phyloP scores from a whole-genome alignment of 2,329 filamentous ascomycete species.

The Colletotrichum tropicicola region DNA sequence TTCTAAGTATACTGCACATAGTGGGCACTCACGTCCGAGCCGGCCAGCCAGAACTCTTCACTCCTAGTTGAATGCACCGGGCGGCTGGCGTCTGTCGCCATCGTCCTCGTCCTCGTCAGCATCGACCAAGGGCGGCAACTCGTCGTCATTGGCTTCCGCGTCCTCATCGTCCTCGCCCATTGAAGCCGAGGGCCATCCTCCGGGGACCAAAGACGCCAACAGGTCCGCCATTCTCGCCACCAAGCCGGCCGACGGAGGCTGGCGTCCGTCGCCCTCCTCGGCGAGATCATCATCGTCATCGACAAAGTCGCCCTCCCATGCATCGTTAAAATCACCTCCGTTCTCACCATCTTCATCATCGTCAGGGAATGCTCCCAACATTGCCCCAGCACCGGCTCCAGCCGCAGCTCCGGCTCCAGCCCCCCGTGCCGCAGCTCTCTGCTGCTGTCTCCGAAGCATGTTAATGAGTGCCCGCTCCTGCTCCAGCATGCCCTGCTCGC shows the following conservation, averaged over 20 bases:
- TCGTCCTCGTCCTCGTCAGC: slow-evolving; percentile 21
- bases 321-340: background rate
- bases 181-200: slow-evolving; percentile 1
- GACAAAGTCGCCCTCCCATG: slow-evolving; percentile 29
- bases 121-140: slow-evolving; percentile 32
- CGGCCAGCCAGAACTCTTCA: background rate
- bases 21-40: too few relatives aligned
- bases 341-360: slow-evolving; percentile 27
- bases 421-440: background rate
- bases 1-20: background rate
- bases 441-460: slow-evolving; percentile 14
- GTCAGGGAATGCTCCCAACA: slow-evolving; percentile 22
- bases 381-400: slow-evolving; percentile 6
- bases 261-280: background rate
- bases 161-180: background rate
- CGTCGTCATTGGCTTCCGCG: background rate
- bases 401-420: background rate
- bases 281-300: slow-evolving; percentile 26
- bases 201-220: slow-evolving; percentile 20
- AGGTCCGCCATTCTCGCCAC: slow-evolving; percentile 21
- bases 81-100: slow-evolving; percentile 3
- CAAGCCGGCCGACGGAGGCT: slow-evolving; percentile 8
- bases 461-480: slow-evolving; percentile 14
- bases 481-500: slow-evolving; percentile 1
- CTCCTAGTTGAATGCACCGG: background rate